Evolutionary conservation across 352 stramenopile species (phyloP), one percentile per base, ranked within the genome.

Genomic region (Phytophthora pistaciae): DNA sequence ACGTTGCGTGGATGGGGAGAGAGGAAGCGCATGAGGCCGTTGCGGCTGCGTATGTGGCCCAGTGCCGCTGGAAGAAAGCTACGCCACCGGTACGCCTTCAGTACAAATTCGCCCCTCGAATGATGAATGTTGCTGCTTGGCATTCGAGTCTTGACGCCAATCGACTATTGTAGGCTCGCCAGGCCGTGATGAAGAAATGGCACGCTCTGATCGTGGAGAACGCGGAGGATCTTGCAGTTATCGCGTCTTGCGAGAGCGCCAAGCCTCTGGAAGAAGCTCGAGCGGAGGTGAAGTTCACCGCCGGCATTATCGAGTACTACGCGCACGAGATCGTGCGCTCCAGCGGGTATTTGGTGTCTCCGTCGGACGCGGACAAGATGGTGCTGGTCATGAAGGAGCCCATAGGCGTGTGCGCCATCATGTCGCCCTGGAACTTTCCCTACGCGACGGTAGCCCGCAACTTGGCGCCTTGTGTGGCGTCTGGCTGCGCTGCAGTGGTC

Each of bases 351-450:
- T 71, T 94, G 18, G 88, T 98, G 21, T 82, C 85, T 9, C 72
- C 72, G 16, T 74, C 78, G 0, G 48, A 69, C 21, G 59, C 57
- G 4, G 75, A 83, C 23, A 77, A 92, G 60, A 80, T 88, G 21
- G 68, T 97, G 20, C 71, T 96, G 38, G 85, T 84, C 3, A 75
- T 90, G 46, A 90, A 89, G 38, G 79, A 99, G 77, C 92, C 96
- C 9, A 87, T 99, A 1, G 97, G 97, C 38, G 94, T 99, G 21
- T 95, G 82, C 60, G 94, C 80, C 20, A 88, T 99, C 38, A 97
- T 99, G 60, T 98, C 96, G 52, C 97, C 96, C 14, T 99, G 97
- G 97, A 99, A 99, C 80, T 99, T 99, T 72, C 97, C 98, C 3
- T 82, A 97, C 33, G 97, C 96, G 5, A 99, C 99, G 94, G 97